phyloP scores from a whole-genome alignment of 2,329 filamentous ascomycete species.

The Ophiostoma populinum region DNA sequence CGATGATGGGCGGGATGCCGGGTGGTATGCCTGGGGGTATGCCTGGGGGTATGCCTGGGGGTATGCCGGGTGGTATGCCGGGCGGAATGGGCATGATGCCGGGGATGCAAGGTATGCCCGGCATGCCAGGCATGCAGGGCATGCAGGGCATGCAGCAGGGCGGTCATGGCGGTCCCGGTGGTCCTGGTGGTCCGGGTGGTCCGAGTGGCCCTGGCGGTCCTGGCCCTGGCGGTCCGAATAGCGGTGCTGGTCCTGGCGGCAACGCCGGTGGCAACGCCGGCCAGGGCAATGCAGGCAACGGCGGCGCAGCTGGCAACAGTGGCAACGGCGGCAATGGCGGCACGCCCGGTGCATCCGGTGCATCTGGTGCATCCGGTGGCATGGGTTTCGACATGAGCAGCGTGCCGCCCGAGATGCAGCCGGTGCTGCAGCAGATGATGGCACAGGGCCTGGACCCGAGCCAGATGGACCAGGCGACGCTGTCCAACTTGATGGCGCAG shows the following conservation, averaged over 20 bases:
- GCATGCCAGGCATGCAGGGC: not conserved
- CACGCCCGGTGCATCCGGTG: too few species aligned
- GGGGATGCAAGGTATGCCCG: slow-evolving; percentile 31
- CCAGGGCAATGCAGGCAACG: not conserved
- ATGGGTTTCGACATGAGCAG: slow-evolving; percentile 15
- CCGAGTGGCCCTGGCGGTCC: not conserved
- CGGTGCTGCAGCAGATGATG: slow-evolving; percentile 57
- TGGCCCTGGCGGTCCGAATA: not conserved
- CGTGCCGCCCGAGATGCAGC: slow-evolving; percentile 49
- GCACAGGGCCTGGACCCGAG: slow-evolving; percentile 44
- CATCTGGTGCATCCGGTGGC: not conserved
- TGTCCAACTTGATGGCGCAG: slow-evolving; percentile 41
- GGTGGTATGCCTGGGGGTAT: slow-evolving; percentile 21
- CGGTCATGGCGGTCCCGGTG: not conserved
- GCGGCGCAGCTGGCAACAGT: not conserved
- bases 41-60: slow-evolving; percentile 7
- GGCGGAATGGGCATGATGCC: not conserved
- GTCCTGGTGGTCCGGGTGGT: not conserved
- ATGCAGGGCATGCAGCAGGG: not conserved
- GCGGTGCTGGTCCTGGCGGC: not conserved
- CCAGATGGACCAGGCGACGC: slow-evolving; percentile 44
- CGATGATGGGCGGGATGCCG: slow-evolving; percentile 22
- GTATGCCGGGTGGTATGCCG: slow-evolving; percentile 11
- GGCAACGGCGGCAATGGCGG: not conserved
- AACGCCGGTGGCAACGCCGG: not conserved